Base-by-base conservation (phyloP, 2,329 filamentous ascomycete genomes). In the Fusarium cicatricum region DNA sequence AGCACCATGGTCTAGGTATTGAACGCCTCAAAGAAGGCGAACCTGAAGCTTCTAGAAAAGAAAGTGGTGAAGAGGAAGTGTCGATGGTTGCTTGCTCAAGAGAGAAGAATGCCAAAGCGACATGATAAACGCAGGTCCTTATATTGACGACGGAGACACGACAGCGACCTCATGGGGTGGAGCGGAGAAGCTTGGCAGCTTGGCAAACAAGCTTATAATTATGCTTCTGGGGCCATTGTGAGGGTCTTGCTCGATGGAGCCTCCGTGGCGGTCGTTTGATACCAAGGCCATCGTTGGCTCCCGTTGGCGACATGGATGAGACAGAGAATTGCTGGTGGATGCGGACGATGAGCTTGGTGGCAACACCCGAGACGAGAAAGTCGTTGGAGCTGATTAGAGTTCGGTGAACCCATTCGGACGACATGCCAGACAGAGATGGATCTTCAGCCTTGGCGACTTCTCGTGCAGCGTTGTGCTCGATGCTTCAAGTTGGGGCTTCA, bases 201-300 rank as follows among this genome's bases (percentile, higher is more conserved):
- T 68, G 66, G 66, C 66, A 42, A 65, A 64, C 59, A 68, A 68
- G 53, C 65, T 67, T 68, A 68, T 53, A 46, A 56, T 68, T 68
- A 65, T 58, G 64, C 59, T 68, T 68, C 50, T 60, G 31, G 44
- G 43, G 46, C 40, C 52, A 62, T 31, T 47, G 36, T 40, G 41
- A 32, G 10, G 41, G 15, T 21, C 28, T 41, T 32, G 21, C 31
- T 21, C 29, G 11, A 14, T 32, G 29, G 28, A 4, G 4, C 9
- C 28, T 4, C 12, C n/a, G n/a, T n/a, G 11, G 10, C 10, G 11
- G 23, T 10, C 23, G 23, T 10, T 10, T 26, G 23, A 23, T 26
- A 31, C 8, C 17, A 6, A 14, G n/a, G 40, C 14, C 28, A 15
- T 29, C 33, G 23, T 21, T 33, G 34, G 33, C 9, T 21, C 2